Percentiles rank a stretch among this genome's conserved stretches.
Evolutionary conservation across 2,329 filamentous ascomycete species (phyloP).

Genomic region (Pseudogymnoascus sp.): DNA sequence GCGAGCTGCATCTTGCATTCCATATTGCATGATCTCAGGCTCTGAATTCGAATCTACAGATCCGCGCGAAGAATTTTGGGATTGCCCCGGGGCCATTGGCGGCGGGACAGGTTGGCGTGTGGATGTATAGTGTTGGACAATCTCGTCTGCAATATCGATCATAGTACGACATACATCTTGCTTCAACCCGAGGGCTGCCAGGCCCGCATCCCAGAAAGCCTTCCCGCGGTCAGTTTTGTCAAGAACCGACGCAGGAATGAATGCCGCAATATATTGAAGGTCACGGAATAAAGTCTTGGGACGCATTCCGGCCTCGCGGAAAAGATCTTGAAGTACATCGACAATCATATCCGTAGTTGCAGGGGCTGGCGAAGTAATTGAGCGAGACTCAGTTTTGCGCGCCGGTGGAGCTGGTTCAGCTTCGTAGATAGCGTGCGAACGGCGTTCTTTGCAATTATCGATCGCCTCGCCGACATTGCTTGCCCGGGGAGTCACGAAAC

Average conservation of each 20-base stretch:
- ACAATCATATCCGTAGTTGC: slow-evolving; percentile 47
- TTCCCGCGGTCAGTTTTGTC: slow-evolving; percentile 61
- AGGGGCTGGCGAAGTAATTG: slow-evolving; percentile 21
- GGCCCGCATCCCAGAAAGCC: slow-evolving; percentile 74
- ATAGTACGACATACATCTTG: slow-evolving; percentile 72
- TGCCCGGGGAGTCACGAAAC: slow-evolving; percentile 27
- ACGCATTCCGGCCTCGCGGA: slow-evolving; percentile 61
- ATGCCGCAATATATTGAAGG: slow-evolving; percentile 65
- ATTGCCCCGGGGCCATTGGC: neutral
- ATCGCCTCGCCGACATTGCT: slow-evolving; percentile 59
- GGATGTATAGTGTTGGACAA: slow-evolving; percentile 61
- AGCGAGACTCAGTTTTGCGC: slow-evolving; percentile 46
- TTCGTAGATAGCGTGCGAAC: slow-evolving; percentile 48
- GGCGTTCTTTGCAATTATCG: slow-evolving; percentile 61
- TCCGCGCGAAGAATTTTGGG: neutral
- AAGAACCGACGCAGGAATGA: slow-evolving; percentile 53
- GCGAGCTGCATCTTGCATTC: slow-evolving; percentile 71
- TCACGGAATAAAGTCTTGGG: slow-evolving; percentile 77
- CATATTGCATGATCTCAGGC: slow-evolving; percentile 50
- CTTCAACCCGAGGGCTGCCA: slow-evolving; percentile 85
- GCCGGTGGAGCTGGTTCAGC: slow-evolving; percentile 49
- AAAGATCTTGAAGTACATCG: slow-evolving; percentile 58
- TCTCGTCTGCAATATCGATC: slow-evolving; percentile 60
- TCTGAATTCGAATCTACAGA: slow-evolving; percentile 11
- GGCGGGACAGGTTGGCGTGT: slow-evolving; percentile 40